Evolutionary conservation across 192 early-diverging fungal genomes (phyloP), one percentile per base, ranked within the genome.

Genomic region (Funneliformis mosseae): DNA sequence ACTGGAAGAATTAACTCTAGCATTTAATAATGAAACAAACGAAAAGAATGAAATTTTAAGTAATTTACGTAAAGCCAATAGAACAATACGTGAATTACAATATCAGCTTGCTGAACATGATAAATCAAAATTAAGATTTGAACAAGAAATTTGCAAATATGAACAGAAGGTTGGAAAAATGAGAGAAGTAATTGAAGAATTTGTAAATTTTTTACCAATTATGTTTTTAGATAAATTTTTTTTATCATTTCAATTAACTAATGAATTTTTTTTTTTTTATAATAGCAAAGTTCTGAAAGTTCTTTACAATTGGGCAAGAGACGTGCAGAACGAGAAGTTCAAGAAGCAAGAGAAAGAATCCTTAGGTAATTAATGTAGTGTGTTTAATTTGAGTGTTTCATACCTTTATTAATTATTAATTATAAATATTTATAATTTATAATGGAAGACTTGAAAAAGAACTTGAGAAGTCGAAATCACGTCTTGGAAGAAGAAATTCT

Each of bases 101-200:
- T 94, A 94, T 86, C 94, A 96, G 79, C 81, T 97, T 10, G 83
- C 86, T 39, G 96, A 97, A 84, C 86, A 89, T 74, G 94, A 97
- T 41, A 95, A 95, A 84, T 80, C 86, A 43, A 92, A 93, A 86
- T 71, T 69, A 7, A 84, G 91, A 21, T 85, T 84, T 59, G 92
- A 93, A 14, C 93, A 94, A 50, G 94, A 95, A 50, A 84, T 87
- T 41, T 87, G 89, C 61, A 94, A 93, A 84, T 81, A 88, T 79
- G 93, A 94, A 43, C 88, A 92, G 64, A 92, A 92, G 81, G 45
- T 91, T 42, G 89, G 90, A 83, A 85, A 85, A 69, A 83, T 95
- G 83, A 87, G 91, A 76, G 76, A 85, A 16, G 85, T 90, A 41
- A 82, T 93, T 55, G 94, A 95, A 27, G 92, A 94, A 70, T 80